These are phyloP conservation scores for Curvularia sp. DNA, from an alignment of 2,329 filamentous ascomycete species.

Conservation along the genomic window DNA sequence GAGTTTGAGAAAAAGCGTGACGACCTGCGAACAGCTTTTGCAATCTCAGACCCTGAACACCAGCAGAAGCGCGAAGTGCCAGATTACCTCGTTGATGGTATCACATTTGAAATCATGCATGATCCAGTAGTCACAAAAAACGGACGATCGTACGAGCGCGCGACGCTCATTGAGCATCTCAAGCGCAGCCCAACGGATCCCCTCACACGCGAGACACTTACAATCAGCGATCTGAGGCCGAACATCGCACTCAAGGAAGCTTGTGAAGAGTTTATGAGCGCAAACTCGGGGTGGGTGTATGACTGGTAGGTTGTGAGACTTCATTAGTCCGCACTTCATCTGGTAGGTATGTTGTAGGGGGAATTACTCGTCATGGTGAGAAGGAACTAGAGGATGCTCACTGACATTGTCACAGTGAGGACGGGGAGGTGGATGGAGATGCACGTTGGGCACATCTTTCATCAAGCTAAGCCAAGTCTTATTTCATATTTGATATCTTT, in stretches of 20 bases:
- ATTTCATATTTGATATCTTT: not conserved
- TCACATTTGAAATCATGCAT: conserved; percentile 75
- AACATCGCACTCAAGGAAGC: conserved; percentile 84
- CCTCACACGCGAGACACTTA: conserved; percentile 78
- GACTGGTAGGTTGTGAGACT: conserved; percentile 70
- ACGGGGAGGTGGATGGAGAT: conserved; percentile 37
- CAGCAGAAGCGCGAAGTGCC: conserved; percentile 65
- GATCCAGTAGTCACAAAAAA: conserved; percentile 77
- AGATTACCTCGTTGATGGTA: conserved; percentile 79
- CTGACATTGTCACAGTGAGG: conserved; percentile 37
- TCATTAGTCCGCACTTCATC: conserved; percentile 21
- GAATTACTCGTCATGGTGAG: not conserved
- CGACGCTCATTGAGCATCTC: conserved; percentile 85
- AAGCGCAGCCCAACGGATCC: conserved; percentile 79
- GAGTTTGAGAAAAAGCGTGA: conserved; percentile 53
- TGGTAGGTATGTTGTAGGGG: conserved; percentile 23
- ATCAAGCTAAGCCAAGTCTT: conserved; percentile 4
- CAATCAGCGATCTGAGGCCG: conserved; percentile 73
- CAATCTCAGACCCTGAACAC: conserved; percentile 56
- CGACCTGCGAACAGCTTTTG: conserved; percentile 57
- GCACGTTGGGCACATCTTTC: conserved; percentile 44
- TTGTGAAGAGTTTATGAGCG: conserved; percentile 81
- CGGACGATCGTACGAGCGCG: conserved; percentile 88
- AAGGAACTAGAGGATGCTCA: conserved; percentile 1
- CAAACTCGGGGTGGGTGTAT: conserved; percentile 85